Base-by-base conservation (phyloP, 441 rosid species). In the Erysimum pusillum region DNA sequence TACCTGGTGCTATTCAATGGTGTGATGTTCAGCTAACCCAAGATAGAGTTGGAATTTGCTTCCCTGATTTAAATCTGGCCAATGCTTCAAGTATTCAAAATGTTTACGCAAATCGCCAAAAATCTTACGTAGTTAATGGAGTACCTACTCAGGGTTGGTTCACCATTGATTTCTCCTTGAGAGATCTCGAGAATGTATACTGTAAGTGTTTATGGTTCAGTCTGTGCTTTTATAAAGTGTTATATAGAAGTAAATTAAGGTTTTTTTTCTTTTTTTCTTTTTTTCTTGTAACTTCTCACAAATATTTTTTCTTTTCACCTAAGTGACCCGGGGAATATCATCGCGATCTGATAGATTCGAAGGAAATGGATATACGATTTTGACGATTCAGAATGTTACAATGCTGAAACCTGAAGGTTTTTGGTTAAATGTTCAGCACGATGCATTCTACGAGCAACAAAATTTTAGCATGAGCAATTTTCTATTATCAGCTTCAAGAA, bases 371-470 rank as follows among this genome's bases (percentile, higher is more conserved):
- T 77, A 59, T 8, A 18, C 22, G 14, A 85, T 92, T 49, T 75
- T 25, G 11, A 82, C 85, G 2, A 80, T 85, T 48, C 78, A 85
- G 69, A 73, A 77, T 3, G 73, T 89, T 45, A 41, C 74, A 32
- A 46, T 0, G 1, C 80, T 86, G 0, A 74, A 48, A 63, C 90
- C 87, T 54, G 61, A 75, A 4, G 71, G 76, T 36, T 58, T 89
- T 18, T 95, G 98, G 99, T 85, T 93, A 84, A 92, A 93, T 68
- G 76, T 92, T 81, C 90, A 95, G 96, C 91, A 90, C 79, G 87
- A 88, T 60, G 84, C 80, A 8, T 95, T 95, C 83, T 95, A 81
- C 59, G 31, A 71, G 0, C 94, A 91, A 63, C 94, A 84, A 25
- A 91, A 90, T 34, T 63, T 90, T 74, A 93, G 91, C 78, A 88